Conservation (phyloP, 164 flowering plant species). For the Cinnamomum chago region DNA sequence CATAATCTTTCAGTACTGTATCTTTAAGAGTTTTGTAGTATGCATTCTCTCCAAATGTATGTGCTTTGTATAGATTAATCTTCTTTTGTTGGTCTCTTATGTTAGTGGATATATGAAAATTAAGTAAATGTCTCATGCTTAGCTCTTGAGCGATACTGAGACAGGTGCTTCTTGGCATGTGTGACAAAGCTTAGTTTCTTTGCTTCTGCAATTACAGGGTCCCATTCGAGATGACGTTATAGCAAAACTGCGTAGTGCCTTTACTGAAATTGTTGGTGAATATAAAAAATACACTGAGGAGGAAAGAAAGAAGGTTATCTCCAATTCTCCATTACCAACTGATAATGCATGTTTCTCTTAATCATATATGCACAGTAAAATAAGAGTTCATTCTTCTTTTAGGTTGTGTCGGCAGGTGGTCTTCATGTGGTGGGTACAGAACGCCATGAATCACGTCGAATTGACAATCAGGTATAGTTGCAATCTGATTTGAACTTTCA, state of each 20-base stretch:
- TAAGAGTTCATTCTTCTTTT: constrained; percentile 10
- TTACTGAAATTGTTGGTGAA: constrained; percentile 61
- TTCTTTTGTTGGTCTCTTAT: background rate
- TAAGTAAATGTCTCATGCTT: background rate
- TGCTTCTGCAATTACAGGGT: constrained; percentile 43
- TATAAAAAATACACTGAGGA: constrained; percentile 76
- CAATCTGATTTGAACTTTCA: background rate
- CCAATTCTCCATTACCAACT: background rate
- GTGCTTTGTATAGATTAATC: background rate
- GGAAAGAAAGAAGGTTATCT: constrained; percentile 73
- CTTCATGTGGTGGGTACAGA: constrained; percentile 98
- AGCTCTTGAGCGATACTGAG: background rate
- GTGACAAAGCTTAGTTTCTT: background rate
- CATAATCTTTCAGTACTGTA: no score
- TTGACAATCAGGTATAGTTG: constrained; percentile 88
- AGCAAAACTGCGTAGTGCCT: constrained; percentile 68
- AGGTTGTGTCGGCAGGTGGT: constrained; percentile 97
- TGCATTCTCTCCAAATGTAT: background rate
- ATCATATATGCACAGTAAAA: constrained; percentile 1
- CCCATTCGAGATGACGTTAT: constrained; percentile 87
- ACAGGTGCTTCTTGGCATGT: background rate
- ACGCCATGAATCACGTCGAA: constrained; percentile 96
- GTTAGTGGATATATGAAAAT: background rate
- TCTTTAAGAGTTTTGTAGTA: no score
- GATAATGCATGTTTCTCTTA: constrained; percentile 4